phyloP scores from a whole-genome alignment of 805 yeast species.

The Spathaspora boniae region DNA sequence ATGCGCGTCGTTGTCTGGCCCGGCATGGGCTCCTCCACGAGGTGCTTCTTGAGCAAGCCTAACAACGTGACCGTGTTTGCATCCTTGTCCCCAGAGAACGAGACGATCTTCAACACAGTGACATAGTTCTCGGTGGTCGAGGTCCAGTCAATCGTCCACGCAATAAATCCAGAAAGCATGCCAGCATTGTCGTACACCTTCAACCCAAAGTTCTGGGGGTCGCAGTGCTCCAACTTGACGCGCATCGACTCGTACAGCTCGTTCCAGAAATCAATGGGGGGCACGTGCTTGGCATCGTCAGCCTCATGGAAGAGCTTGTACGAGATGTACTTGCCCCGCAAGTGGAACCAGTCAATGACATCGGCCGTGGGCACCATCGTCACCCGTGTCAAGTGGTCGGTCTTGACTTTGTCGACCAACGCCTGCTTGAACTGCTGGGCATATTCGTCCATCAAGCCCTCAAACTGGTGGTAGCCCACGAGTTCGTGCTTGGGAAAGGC shows the following conservation, averaged over 20 bases:
- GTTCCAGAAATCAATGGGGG: constrained; percentile 15
- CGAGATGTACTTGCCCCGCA: constrained; percentile 32
- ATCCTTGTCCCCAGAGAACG: constrained; percentile 19
- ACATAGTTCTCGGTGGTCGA: constrained; percentile 17
- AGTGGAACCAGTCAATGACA: constrained; percentile 40
- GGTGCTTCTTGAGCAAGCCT: constrained; percentile 10
- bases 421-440: constrained; percentile 17
- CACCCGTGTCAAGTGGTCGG: constrained; percentile 30
- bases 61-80: constrained; percentile 13
- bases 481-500: constrained; percentile 12
- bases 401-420: constrained; percentile 15
- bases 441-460: constrained; percentile 19
- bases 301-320: constrained; percentile 18
- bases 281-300: constrained; percentile 3
- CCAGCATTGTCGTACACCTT: constrained; percentile 17
- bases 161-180: constrained; percentile 24
- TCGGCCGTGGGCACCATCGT: constrained; percentile 25
- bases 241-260: constrained; percentile 19
- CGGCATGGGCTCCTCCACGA: constrained; percentile 9
- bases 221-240: constrained; percentile 17
- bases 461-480: constrained; percentile 29
- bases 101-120: constrained; percentile 26
- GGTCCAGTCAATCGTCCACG: constrained; percentile 39
- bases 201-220: constrained; percentile 34
- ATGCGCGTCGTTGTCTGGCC: constrained; percentile 15